These are phyloP conservation scores for Fonsecaea nubica DNA, from an alignment of 2,329 filamentous ascomycete species.

Conservation along the genomic window DNA sequence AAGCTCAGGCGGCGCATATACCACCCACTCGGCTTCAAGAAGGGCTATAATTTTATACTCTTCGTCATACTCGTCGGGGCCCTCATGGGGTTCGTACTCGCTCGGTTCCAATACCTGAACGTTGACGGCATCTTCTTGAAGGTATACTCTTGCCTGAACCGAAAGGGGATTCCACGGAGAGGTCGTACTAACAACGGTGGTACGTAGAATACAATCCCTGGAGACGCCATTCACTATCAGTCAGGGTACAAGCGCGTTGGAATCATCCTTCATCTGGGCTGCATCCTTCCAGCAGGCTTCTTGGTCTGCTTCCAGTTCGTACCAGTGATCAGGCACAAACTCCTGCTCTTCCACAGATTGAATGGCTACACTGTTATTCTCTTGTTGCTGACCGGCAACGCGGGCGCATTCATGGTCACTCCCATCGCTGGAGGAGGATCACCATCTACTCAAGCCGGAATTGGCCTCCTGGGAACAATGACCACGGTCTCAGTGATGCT, in stretches of 20 bases:
- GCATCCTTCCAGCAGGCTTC: conserved; percentile 46
- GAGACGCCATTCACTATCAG: conserved; percentile 55
- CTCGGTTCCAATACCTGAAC: conserved; percentile 58
- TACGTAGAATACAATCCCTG: conserved; percentile 42
- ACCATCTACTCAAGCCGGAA: conserved; percentile 56
- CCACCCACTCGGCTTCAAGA: conserved; percentile 58
- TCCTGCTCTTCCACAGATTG: conserved; percentile 64
- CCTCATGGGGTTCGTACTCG: conserved; percentile 57
- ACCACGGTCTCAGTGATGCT: conserved; percentile 55
- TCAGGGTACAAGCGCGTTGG: conserved; percentile 48
- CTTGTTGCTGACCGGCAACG: conserved; percentile 55
- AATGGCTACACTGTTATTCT: conserved; percentile 64
- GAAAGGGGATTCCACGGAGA: background rate
- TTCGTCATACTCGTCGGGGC: conserved; percentile 57
- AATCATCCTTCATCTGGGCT: conserved; percentile 53
- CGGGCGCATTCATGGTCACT: conserved; percentile 61
- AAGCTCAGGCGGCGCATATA: conserved; percentile 17
- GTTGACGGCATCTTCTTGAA: conserved; percentile 45
- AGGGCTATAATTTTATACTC: conserved; percentile 64
- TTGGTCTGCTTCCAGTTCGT: conserved; percentile 53
- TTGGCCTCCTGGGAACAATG: conserved; percentile 54
- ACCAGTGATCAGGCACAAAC: conserved; percentile 54
- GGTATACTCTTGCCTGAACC: background rate
- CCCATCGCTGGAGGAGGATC: conserved; percentile 61
- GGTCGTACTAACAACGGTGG: background rate